phyloP scores from a whole-genome alignment of 257 asterid species.

The Primulina tabacum region DNA sequence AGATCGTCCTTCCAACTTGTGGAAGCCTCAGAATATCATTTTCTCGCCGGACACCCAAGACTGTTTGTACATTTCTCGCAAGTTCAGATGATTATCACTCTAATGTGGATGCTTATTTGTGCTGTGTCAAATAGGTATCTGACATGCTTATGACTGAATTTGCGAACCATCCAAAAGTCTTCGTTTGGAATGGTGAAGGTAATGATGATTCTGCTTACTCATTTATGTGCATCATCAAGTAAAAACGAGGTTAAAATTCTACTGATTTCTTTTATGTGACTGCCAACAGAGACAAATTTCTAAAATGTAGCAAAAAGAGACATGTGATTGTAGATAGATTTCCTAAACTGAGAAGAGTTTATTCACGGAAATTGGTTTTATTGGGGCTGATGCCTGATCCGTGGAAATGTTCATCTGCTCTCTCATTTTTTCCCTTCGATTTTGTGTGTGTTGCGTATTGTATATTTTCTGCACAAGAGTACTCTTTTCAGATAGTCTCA shows the following conservation, averaged over 20 bases:
- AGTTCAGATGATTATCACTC: conserved; percentile 18
- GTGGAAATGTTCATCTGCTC: background rate
- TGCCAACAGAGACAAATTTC: conserved; percentile 5
- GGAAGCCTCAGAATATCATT: conserved; percentile 80
- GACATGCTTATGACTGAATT: conserved; percentile 51
- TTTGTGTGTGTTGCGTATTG: background rate
- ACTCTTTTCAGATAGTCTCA: background rate
- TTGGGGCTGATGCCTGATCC: background rate
- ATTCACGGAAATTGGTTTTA: background rate
- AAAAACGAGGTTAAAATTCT: conserved; percentile 1
- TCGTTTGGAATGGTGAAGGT: conserved; percentile 87
- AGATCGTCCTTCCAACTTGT: conserved; percentile 63
- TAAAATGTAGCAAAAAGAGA: conserved; percentile 4
- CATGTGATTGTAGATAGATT: background rate
- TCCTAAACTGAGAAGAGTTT: background rate
- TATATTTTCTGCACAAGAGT: background rate
- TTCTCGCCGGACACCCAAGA: conserved; percentile 85
- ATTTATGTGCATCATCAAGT: conserved; percentile 10
- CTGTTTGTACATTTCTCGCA: conserved; percentile 38
- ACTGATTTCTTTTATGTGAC: background rate
- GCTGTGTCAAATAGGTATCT: conserved; percentile 53
- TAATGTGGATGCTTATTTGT: conserved; percentile 28
- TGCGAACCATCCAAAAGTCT: conserved; percentile 55
- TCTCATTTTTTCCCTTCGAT: background rate
- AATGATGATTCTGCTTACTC: conserved; percentile 23